Base-by-base conservation (phyloP, 352 stramenopile species). In the Pelagophyceae sp. region DNA sequence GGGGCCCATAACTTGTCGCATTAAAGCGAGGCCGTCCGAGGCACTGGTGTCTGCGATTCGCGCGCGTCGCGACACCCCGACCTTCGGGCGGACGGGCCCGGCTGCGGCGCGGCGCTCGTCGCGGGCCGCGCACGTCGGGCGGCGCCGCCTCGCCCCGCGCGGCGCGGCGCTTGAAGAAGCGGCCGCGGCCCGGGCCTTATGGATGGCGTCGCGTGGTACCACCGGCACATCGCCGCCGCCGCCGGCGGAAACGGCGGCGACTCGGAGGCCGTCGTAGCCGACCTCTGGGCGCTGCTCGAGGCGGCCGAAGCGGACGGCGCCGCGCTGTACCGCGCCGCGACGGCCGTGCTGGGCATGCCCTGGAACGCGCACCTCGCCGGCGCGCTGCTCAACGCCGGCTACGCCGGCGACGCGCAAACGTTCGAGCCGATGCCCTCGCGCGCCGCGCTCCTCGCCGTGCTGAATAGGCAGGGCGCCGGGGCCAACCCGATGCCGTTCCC, bases 401-500 rank as follows among this genome's bases (percentile, higher is more conserved):
- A 23, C 11, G 45, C 23, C 45, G 11, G 11, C 11, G 23, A 54
- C 45, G 11, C 11, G 45, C 45, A 11, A 11, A 23, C 23, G 11
- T 54, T 23, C 11, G 45, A 23, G 45, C 11, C 11, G 11, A 54
- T 23, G 45, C 45, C 11, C 45, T 23, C 11, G 45, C 45, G 11
- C 45, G 23, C 11, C 11, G 45, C 45, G 11, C 11, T 23, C 45
- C 45, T 54, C 45, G 45, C 11, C 45, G 11, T 23, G 11, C 11
- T 54, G 11, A 23, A 23, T 54, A 54, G 11, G 45, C 11, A 54
- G 1, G 61, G 61, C 61, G 61, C 15, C 17, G 61, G 61, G 5
- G 61, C 61, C n/a, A 71, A 71, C 61, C 61, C 61, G 15, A 71
- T 71, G 61, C 61, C 61, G n/a, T 71, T 71, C 61, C 29, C 61